These are phyloP conservation scores for Podaxis sp. DNA, from an alignment of 768 basidiomycete species.

Conservation along the genomic window DNA sequence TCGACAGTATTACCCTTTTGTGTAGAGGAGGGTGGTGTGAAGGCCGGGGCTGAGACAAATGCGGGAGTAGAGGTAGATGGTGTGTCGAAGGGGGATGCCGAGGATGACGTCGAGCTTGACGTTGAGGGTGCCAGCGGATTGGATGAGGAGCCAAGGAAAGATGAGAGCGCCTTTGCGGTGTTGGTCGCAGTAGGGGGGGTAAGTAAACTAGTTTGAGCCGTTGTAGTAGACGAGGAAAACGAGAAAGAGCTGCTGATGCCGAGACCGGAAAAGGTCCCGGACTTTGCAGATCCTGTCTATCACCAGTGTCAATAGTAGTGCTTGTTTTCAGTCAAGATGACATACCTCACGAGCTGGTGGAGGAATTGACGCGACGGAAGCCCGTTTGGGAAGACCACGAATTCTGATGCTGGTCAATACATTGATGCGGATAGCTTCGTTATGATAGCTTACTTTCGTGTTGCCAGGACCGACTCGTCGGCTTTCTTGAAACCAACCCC, in stretches of 20 bases:
- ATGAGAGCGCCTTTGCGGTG: conserved; percentile 5
- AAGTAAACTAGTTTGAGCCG: conserved; percentile 12
- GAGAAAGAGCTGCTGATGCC: conserved; percentile 36
- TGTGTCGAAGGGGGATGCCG: not conserved
- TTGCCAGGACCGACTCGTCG: conserved; percentile 49
- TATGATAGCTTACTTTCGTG: conserved; percentile 45
- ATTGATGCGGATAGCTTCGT: not conserved
- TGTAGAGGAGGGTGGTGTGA: conserved; percentile 9
- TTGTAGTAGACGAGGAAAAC: conserved; percentile 13
- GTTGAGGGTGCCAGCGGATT: not conserved
- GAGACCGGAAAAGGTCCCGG: conserved; percentile 50
- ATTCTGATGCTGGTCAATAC: conserved; percentile 41
- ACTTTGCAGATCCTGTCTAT: conserved; percentile 36
- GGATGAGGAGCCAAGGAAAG: conserved; percentile 2
- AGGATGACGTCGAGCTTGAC: not conserved
- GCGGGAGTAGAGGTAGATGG: not conserved
- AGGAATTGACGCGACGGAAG: conserved; percentile 15
- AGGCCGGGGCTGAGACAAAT: conserved; percentile 1
- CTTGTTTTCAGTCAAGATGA: not conserved
- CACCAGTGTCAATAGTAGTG: not conserved
- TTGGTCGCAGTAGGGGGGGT: not conserved
- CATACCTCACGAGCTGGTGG: not conserved
- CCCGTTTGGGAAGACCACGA: conserved; percentile 55
- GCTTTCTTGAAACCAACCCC: conserved; percentile 49
- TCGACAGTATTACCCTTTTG: conserved; percentile 22